phyloP scores from a whole-genome alignment of 208 protist genomes.

The Leishmania martiniquensis region DNA sequence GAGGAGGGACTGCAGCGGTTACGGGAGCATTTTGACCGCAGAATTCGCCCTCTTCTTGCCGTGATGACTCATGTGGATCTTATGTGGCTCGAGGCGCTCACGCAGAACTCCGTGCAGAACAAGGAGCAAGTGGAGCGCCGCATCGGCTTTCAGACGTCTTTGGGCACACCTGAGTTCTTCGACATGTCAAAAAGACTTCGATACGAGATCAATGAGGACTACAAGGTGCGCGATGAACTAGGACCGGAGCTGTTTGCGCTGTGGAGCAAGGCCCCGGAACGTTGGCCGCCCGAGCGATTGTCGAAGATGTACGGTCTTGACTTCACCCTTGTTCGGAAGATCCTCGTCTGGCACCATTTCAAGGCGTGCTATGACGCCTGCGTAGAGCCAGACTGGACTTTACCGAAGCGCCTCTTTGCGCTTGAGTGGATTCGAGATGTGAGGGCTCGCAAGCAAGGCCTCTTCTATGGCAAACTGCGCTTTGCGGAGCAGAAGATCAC shows the following conservation, averaged over 20 bases:
- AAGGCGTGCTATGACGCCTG: slow-evolving; percentile 95
- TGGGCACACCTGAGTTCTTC: slow-evolving; percentile 94
- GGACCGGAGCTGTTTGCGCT: slow-evolving; percentile 94
- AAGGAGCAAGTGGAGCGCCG: slow-evolving; percentile 88
- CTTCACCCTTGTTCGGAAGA: slow-evolving; percentile 92
- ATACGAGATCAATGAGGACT: slow-evolving; percentile 95
- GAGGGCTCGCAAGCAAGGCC: slow-evolving; percentile 85
- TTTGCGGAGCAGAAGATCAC: slow-evolving; percentile 95
- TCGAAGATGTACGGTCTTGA: slow-evolving; percentile 95
- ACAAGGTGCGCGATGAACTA: slow-evolving; percentile 94
- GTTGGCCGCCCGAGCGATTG: slow-evolving; percentile 94
- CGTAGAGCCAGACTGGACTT: slow-evolving; percentile 93
- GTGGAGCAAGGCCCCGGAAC: slow-evolving; percentile 93
- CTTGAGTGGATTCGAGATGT: slow-evolving; percentile 94
- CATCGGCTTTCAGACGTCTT: slow-evolving; percentile 90
- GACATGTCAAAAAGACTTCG: slow-evolving; percentile 92
- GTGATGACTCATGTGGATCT: slow-evolving; percentile 94
- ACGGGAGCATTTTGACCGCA: slow-evolving; percentile 93
- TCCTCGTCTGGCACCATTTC: slow-evolving; percentile 94
- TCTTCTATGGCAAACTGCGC: slow-evolving; percentile 93
- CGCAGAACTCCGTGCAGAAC: slow-evolving; percentile 89
- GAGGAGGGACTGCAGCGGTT: slow-evolving; percentile 92
- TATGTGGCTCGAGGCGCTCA: slow-evolving; percentile 91
- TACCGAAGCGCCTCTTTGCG: slow-evolving; percentile 93
- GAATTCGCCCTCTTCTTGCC: slow-evolving; percentile 90